These are phyloP conservation scores for Citrullus mucosospermus DNA, from an alignment of 306 rosid species.

Conservation along the genomic window DNA sequence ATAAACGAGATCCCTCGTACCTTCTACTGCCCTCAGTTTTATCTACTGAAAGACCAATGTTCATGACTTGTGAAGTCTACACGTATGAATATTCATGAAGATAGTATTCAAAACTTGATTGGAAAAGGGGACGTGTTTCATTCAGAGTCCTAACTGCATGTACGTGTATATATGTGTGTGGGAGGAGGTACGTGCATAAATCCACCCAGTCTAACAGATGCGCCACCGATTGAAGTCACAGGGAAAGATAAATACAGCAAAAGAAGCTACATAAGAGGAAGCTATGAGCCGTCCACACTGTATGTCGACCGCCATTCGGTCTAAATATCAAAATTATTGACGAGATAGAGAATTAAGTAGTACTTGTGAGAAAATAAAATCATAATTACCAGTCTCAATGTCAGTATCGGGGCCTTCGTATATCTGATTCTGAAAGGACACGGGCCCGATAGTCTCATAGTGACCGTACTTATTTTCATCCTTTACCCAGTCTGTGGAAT, in stretches of 20 bases:
- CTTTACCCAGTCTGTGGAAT: conserved; percentile 91
- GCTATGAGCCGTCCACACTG: not conserved
- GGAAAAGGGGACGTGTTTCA: not conserved
- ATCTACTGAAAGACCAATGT: not conserved
- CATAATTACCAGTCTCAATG: conserved; percentile 64
- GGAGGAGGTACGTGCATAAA: not conserved
- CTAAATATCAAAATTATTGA: not conserved
- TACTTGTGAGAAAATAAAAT: not conserved
- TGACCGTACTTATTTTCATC: conserved; percentile 94
- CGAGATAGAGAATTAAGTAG: not conserved
- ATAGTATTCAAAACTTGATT: not conserved
- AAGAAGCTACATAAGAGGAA: not conserved
- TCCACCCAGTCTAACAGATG: not conserved
- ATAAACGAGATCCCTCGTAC: not conserved
- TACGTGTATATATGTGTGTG: not conserved
- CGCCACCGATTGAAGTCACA: not conserved
- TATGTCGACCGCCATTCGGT: not conserved
- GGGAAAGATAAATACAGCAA: not conserved
- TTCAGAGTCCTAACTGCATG: not conserved
- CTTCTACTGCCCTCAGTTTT: not conserved
- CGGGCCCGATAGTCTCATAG: conserved; percentile 54
- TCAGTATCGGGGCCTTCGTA: conserved; percentile 98
- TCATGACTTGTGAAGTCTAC: not conserved
- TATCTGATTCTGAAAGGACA: conserved; percentile 74
- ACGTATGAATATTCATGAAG: not conserved